Percentiles rank a stretch among this genome's conserved stretches.
These are phyloP conservation scores for Phytophthora podocarpi DNA, from an alignment of 352 stramenopile genomes.

Conservation along the genomic window DNA sequence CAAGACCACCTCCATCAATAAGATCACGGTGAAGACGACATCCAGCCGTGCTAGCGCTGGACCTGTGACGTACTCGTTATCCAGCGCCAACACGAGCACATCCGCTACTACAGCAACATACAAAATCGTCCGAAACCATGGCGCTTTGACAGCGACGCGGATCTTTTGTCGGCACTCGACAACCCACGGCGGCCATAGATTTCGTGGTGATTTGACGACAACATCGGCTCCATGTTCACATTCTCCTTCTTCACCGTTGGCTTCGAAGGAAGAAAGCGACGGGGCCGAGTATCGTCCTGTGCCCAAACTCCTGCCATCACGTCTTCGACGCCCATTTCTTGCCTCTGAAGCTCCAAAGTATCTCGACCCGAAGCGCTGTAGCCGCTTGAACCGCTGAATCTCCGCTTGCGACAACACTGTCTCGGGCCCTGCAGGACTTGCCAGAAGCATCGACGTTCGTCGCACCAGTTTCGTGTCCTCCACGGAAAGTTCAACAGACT, in stretches of 20 bases:
- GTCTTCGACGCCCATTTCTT: conserved; percentile 6
- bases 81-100: conserved; percentile 59
- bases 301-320: conserved; percentile 10
- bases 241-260: conserved; percentile 8
- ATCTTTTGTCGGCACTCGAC: conserved; percentile 31
- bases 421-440: conserved; percentile 39
- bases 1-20: conserved; percentile 62
- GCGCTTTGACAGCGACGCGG: conserved; percentile 45
- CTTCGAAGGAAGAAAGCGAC: conserved; percentile 8
- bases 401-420: conserved; percentile 52
- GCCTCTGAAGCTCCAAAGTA: conserved; percentile 24
- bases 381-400: conserved; percentile 39
- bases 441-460: conserved; percentile 59
- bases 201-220: conserved; percentile 9
- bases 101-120: conserved; percentile 57
- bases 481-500: conserved; percentile 42
- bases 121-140: conserved; percentile 49
- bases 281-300: conserved; percentile 14
- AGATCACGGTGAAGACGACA: conserved; percentile 61
- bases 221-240: not conserved
- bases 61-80: conserved; percentile 50
- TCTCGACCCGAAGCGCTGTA: conserved; percentile 50
- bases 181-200: conserved; percentile 25
- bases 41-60: conserved; percentile 44
- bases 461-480: conserved; percentile 50